A percentile compares a stretch with the other conserved stretches of the same genome.
Evolutionary conservation across 2,329 filamentous ascomycete species (phyloP).

Genomic region (Epicoccum nigrum): DNA sequence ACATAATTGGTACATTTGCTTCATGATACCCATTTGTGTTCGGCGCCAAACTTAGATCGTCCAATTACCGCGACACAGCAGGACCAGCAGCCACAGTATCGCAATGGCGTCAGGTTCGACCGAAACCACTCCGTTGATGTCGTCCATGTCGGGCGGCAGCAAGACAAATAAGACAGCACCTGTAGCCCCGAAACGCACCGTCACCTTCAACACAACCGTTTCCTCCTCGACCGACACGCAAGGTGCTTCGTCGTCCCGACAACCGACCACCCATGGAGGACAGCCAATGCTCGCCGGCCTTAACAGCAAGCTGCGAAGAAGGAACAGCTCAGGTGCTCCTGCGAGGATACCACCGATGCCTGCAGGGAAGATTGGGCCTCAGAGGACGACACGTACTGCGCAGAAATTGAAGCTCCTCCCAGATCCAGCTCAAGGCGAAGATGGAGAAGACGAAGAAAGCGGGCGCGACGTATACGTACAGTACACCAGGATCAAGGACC

Average conservation of each 20-base stretch:
- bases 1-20: constrained; percentile 5
- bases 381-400: constrained; percentile 91
- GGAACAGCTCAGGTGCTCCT: constrained; percentile 79
- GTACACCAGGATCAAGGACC: constrained; percentile 97
- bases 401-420: constrained; percentile 98
- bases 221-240: constrained; percentile 50
- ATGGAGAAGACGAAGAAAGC: constrained; percentile 81
- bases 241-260: constrained; percentile 35
- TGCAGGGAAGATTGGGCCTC: constrained; percentile 81
- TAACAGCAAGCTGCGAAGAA: constrained; percentile 84
- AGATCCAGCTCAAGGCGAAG: constrained; percentile 81
- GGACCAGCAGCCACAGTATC: background rate
- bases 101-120: constrained; percentile 45
- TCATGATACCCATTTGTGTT: constrained; percentile 2
- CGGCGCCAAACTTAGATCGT: background rate
- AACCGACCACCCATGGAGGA: constrained; percentile 46
- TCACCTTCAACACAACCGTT: constrained; percentile 75
- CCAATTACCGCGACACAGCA: background rate
- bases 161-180: constrained; percentile 25
- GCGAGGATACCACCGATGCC: constrained; percentile 52
- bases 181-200: constrained; percentile 62
- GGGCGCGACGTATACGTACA: constrained; percentile 96
- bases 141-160: constrained; percentile 39
- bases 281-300: constrained; percentile 69
- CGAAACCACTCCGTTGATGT: constrained; percentile 47